phyloP scores from a whole-genome alignment of 805 yeast genomes.

The Brettanomyces sp. region DNA sequence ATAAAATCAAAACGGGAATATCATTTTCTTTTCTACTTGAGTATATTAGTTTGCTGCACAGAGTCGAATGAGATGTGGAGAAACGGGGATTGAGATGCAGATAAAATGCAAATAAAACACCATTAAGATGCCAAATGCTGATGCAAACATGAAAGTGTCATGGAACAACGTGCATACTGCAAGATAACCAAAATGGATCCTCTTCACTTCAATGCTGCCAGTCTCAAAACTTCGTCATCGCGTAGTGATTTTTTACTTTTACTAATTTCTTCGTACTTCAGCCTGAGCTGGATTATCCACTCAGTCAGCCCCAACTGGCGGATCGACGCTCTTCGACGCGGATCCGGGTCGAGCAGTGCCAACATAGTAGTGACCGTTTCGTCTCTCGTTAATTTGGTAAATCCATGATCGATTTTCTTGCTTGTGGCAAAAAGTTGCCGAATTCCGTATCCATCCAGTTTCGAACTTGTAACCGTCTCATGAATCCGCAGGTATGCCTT shows the following conservation, averaged over 20 bases:
- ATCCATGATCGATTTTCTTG: conserved; percentile 7
- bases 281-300: conserved; percentile 24
- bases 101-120: too few relatives aligned
- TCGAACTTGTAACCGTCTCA: conserved; percentile 6
- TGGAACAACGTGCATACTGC: too few relatives aligned
- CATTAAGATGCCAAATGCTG: too few relatives aligned
- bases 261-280: conserved; percentile 10
- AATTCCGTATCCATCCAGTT: conserved; percentile 13
- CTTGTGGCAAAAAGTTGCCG: conserved; percentile 5
- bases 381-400: conserved; percentile 8
- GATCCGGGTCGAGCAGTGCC: conserved; percentile 23
- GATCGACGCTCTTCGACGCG: conserved; percentile 12
- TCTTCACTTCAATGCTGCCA: conserved; percentile 1
- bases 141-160: too few relatives aligned
- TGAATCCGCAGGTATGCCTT: conserved; percentile 14
- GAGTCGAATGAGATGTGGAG: too few relatives aligned
- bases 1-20: too few relatives aligned
- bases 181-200: background rate
- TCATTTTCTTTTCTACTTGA: too few relatives aligned
- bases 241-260: conserved; percentile 3
- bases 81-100: too few relatives aligned
- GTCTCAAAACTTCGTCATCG: conserved; percentile 16
- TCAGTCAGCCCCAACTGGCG: conserved; percentile 15
- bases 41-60: too few relatives aligned
- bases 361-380: conserved; percentile 9